A percentile compares a stretch with the other conserved stretches of the same genome.
Conservation (phyloP, 2,329 filamentous ascomycete genomes). For the Leptodontidium sp. region DNA sequence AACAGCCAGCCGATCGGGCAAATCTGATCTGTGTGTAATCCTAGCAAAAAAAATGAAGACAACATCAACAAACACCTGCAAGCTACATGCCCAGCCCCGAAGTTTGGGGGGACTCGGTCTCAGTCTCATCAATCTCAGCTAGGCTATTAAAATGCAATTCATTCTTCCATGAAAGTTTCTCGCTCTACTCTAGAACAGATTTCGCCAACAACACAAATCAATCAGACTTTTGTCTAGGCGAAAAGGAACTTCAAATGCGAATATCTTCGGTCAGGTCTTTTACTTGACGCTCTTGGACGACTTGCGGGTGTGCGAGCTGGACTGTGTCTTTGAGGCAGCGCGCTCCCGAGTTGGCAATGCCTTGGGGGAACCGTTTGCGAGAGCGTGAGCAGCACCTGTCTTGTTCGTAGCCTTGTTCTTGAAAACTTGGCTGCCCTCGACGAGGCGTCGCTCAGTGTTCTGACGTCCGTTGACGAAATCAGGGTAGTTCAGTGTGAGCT, state of each 20-base stretch:
- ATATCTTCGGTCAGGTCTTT: neutral
- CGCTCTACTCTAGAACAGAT: neutral
- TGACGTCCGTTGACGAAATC: constrained; percentile 72
- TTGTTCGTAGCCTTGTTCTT: constrained; percentile 42
- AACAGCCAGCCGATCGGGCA: neutral
- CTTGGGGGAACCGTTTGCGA: constrained; percentile 32
- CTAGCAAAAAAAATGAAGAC: neutral
- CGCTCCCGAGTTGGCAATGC: constrained; percentile 42
- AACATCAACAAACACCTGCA: constrained; percentile 1
- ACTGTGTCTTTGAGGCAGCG: constrained; percentile 47
- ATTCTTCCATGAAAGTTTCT: neutral
- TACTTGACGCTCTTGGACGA: constrained; percentile 49
- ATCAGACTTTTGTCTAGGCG: constrained; percentile 20
- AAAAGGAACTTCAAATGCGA: neutral
- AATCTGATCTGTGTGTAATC: neutral
- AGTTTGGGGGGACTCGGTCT: neutral
- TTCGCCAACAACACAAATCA: neutral
- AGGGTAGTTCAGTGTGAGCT: constrained; percentile 80
- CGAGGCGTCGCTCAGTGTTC: constrained; percentile 50
- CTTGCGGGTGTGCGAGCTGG: constrained; percentile 47
- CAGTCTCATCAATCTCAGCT: neutral
- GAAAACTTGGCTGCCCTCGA: constrained; percentile 48
- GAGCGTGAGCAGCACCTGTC: constrained; percentile 34
- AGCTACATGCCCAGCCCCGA: neutral
- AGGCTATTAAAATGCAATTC: constrained; percentile 1